These are phyloP conservation scores for Tylopilus sp. DNA, from an alignment of 1,284 basidiomycete genomes.

Conservation along the genomic window DNA sequence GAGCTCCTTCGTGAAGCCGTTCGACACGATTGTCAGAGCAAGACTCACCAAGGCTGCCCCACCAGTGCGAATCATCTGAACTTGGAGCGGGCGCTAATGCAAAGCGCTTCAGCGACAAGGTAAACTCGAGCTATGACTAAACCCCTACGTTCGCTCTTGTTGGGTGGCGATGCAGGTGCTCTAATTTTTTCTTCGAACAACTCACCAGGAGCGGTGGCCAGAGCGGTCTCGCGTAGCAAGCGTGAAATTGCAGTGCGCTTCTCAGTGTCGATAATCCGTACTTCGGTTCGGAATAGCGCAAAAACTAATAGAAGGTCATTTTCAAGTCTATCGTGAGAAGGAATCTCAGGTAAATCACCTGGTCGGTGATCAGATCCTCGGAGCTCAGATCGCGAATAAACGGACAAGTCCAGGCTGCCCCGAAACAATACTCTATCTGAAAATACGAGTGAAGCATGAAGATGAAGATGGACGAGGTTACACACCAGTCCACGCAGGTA, in stretches of 20 bases:
- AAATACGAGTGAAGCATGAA: background rate
- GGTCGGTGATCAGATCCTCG: conserved; percentile 93
- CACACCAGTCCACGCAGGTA: conserved; percentile 95
- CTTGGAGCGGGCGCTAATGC: conserved; percentile 72
- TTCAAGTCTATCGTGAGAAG: background rate
- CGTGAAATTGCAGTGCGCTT: conserved; percentile 72
- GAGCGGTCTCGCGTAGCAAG: conserved; percentile 61
- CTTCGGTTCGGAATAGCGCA: conserved; percentile 74
- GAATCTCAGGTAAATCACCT: conserved; percentile 40
- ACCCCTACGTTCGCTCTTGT: conserved; percentile 36
- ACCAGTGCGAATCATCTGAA: conserved; percentile 71
- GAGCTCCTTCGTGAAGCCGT: conserved; percentile 3
- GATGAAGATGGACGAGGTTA: background rate
- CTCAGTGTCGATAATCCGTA: conserved; percentile 73
- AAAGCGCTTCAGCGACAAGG: conserved; percentile 10
- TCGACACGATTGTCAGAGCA: background rate
- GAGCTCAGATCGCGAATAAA: conserved; percentile 77
- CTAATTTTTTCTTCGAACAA: conserved; percentile 71
- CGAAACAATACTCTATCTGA: conserved; percentile 89
- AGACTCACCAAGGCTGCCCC: conserved; percentile 61
- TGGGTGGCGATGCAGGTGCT: conserved; percentile 41
- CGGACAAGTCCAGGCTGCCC: conserved; percentile 64
- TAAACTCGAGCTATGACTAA: background rate
- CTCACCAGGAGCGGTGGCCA: conserved; percentile 57
- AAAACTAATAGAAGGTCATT: conserved; percentile 55